Conservation (phyloP, 805 yeast species). For the Gaillardinia entomophila region DNA sequence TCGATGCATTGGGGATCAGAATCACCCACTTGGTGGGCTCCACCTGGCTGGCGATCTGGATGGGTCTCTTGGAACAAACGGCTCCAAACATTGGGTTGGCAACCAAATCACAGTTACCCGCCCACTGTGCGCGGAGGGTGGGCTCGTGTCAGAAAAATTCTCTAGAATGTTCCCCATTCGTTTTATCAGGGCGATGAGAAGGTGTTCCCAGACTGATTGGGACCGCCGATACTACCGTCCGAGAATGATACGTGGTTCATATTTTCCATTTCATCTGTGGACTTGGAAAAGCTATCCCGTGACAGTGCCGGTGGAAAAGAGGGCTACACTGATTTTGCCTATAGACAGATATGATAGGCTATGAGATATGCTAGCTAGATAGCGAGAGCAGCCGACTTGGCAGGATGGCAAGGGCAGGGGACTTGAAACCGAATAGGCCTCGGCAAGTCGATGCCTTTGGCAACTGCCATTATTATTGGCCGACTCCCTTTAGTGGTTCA, state of each 20-base stretch:
- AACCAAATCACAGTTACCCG: neutral
- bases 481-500: too few species aligned
- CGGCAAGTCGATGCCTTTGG: too few species aligned
- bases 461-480: too few species aligned
- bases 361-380: too few species aligned
- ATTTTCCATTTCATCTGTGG: constrained; percentile 80
- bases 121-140: constrained; percentile 1
- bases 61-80: constrained; percentile 68
- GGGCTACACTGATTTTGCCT: too few species aligned
- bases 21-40: constrained; percentile 64
- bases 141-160: too few species aligned
- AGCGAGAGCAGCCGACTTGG: too few species aligned
- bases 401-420: too few species aligned
- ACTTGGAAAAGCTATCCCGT: constrained; percentile 72
- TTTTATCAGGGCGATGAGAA: neutral
- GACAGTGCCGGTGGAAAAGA: too few species aligned
- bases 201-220: constrained; percentile 1
- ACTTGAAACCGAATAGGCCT: too few species aligned
- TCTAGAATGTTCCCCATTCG: neutral
- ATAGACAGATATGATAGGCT: too few species aligned
- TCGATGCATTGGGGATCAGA: constrained; percentile 55
- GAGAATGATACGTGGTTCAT: constrained; percentile 65
- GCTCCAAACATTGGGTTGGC: constrained; percentile 58
- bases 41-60: constrained; percentile 55
- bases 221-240: constrained; percentile 56